Base-by-base conservation (phyloP, 257 asterid species). In the Fraxinus americana region DNA sequence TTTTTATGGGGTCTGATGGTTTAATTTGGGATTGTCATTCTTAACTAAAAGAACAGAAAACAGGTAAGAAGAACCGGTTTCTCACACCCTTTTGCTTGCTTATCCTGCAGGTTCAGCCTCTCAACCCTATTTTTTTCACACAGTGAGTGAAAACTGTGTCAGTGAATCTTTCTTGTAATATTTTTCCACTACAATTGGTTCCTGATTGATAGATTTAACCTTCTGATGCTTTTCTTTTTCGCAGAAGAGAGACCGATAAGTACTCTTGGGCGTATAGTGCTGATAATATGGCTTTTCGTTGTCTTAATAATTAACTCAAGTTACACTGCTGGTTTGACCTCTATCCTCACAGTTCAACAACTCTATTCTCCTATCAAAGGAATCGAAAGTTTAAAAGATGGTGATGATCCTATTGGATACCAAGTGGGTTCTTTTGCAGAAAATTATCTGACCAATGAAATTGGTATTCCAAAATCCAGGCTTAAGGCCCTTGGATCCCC, bases 321-420 rank as follows among this genome's bases (percentile, higher is more conserved):
- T 77, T 91, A 91, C 79, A 91, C 97, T 1, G 94, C 97, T 25
- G 89, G 90, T 85, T 84, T 91, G 84, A 86, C 97, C 65, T 87
- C 97, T 16, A 87, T 88, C 79, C 88, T 89, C 79, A 91, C 97
- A 4, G 94, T 89, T 25, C 86, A 85, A 82, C 94, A 88, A 78
- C 86, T 89, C 25, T 91, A 87, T 72, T 84, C 94, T 17, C 82
- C 89, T 11, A 87, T 91, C 35, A 88, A 86, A 43, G 92, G 92
- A 36, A 77, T 91, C 36, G 90, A 89, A 23, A 83, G 84, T 68
- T 84, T 91, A 84, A 86, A 84, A 74, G 69, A 86, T 25, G 78
- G 85, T 19, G 84, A 87, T 35, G 83, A 80, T 25, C 90, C 90
- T 10, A 85, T 91, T 45, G 97, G 97, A 41, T 91, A 81, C 82